Evolutionary conservation across 495 filamentous ascomycete genomes (phyloP), one percentile per base, ranked within the genome.

Genomic region (Talaromyces proteolyticus): DNA sequence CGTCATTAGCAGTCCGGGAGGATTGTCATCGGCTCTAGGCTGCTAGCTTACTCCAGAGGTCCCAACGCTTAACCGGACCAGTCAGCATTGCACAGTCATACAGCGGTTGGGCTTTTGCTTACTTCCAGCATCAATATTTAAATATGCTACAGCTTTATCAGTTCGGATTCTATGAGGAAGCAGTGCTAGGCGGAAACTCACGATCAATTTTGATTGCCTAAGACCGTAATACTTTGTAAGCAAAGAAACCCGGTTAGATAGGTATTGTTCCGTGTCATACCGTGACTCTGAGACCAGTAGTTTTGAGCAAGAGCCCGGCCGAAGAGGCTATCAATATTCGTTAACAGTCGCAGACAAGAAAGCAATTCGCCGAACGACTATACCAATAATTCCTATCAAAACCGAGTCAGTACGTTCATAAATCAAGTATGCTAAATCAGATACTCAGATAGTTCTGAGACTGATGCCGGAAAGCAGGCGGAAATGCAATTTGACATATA

Each of bases 51-150:
- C 29, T 34, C 29, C 8, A 34, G 29, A 34, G 29, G 29, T 14
- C 29, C 29, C 29, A 34, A 14, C 8, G 29, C 29, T 34, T n/a
- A 34, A 34, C 8, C 14, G 14, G 8, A 10, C 14, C 14, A 14
- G 29, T 34, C 29, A 34, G 29, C 14, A 34, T 34, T 34, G 14
- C 29, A 14, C 29, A 34, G 8, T 14, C 10, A 42, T 18, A 22
- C 3, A 7, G 11, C 2, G 17, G 20, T 18, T 11, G 8, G 20
- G 5, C 40, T 22, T 42, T 49, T 74, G 76, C 78, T 80, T 83
- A 25, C 73, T 76, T 34, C 86, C 87, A n/a, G 86, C 87, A 74
- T 89, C 87, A 57, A 87, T 74, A 62, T 89, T 91, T 63, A 91
- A 71, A 61, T 91, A 90, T 1, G 87, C 87, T 58, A 90, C 87